Evolutionary conservation across 257 asterid species (phyloP).

Genomic region (Paulownia fortunei): DNA sequence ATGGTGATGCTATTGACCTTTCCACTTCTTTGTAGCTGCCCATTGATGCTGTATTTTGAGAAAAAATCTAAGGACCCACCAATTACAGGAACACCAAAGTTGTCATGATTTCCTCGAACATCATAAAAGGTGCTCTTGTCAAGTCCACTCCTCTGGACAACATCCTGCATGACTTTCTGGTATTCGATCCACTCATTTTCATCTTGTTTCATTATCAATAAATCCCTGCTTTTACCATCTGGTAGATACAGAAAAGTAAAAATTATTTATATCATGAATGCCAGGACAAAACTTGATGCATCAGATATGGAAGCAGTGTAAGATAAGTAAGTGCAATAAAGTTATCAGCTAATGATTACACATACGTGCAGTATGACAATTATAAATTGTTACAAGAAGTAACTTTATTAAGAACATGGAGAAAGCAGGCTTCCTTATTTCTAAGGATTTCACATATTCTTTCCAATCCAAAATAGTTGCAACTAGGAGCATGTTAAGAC

Average conservation of each 20-base stretch:
- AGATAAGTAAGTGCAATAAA: neutral
- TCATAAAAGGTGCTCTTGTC: slow-evolving; percentile 68
- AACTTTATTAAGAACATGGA: neutral
- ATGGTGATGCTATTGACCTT: slow-evolving; percentile 70
- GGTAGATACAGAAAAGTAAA: slow-evolving; percentile 29
- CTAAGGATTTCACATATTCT: neutral
- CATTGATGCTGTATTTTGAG: slow-evolving; percentile 74
- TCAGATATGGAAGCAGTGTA: neutral
- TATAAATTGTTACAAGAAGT: neutral
- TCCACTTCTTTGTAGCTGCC: slow-evolving; percentile 61
- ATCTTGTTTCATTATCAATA: slow-evolving; percentile 77
- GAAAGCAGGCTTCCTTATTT: neutral
- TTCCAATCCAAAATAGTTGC: slow-evolving; percentile 6
- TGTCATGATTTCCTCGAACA: slow-evolving; percentile 95
- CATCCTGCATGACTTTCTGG: slow-evolving; percentile 73
- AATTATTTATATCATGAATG: neutral
- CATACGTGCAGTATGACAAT: neutral
- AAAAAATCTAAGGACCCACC: slow-evolving; percentile 77
- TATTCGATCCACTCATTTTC: slow-evolving; percentile 92
- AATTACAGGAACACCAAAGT: slow-evolving; percentile 77
- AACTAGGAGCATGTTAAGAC: slow-evolving; percentile 7
- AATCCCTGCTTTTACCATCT: slow-evolving; percentile 98
- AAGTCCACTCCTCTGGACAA: slow-evolving; percentile 77
- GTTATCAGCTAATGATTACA: neutral
- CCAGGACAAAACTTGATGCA: slow-evolving; percentile 20